These are phyloP conservation scores for Solanum megistacrolobum DNA, from an alignment of 257 asterid species.

Conservation along the genomic window DNA sequence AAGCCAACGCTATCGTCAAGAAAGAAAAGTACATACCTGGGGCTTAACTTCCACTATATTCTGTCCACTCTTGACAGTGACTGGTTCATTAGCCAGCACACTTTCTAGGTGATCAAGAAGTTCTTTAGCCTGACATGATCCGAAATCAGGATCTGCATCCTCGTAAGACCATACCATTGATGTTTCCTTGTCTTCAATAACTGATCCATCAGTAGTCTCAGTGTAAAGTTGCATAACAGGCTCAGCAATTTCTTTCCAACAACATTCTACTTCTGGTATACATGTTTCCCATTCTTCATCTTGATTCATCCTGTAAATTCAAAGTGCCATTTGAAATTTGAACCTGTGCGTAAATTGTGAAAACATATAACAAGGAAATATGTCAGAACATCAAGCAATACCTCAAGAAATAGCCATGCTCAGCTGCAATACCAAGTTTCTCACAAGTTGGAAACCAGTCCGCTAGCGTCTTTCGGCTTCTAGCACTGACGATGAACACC, in stretches of 20 bases:
- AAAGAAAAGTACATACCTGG: constrained; percentile 44
- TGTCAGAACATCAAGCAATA: constrained; percentile 3
- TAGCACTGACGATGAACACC: constrained; percentile 63
- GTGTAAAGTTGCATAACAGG: constrained; percentile 85
- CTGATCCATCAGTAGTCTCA: constrained; percentile 84
- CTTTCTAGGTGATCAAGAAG: constrained; percentile 87
- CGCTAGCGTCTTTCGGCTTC: constrained; percentile 35
- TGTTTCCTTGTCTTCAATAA: constrained; percentile 66
- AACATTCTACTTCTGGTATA: constrained; percentile 55
- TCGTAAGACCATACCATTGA: constrained; percentile 85
- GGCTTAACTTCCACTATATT: constrained; percentile 83
- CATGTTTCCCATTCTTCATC: constrained; percentile 80
- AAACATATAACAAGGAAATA: background rate
- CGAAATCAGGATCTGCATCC: constrained; percentile 92
- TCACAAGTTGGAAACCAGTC: constrained; percentile 75
- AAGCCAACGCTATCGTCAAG: background rate
- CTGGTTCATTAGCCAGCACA: constrained; percentile 84
- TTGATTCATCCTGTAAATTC: constrained; percentile 37
- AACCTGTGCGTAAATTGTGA: background rate
- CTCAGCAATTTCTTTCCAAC: constrained; percentile 88
- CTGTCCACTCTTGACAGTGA: constrained; percentile 70
- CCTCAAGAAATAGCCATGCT: constrained; percentile 79
- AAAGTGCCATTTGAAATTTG: background rate
- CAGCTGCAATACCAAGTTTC: constrained; percentile 79
- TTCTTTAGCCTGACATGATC: constrained; percentile 91